These are phyloP conservation scores for Metschnikowia colocasiae DNA, from an alignment of 805 yeast species.

Conservation along the genomic window DNA sequence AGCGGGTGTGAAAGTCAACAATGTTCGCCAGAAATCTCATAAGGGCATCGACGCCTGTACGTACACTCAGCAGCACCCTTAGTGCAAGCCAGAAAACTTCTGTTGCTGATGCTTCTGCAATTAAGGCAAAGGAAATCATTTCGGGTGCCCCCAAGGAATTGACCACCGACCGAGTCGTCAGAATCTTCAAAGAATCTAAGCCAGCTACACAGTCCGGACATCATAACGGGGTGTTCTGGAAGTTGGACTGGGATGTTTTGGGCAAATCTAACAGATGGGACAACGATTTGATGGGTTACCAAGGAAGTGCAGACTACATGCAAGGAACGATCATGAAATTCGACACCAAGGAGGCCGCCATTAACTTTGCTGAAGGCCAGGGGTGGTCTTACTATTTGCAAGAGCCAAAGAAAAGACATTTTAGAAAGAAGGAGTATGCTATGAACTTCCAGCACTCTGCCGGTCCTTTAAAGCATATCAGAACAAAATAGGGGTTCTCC, in stretches of 20 bases:
- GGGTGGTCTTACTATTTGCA: slow-evolving; percentile 83
- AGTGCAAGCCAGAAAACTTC: slow-evolving; percentile 23
- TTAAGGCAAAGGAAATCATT: slow-evolving; percentile 50
- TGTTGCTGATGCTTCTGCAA: slow-evolving; percentile 23
- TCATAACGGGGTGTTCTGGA: slow-evolving; percentile 58
- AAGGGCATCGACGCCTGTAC: slow-evolving; percentile 21
- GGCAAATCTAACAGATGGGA: slow-evolving; percentile 84
- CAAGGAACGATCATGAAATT: slow-evolving; percentile 75
- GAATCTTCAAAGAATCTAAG: slow-evolving; percentile 73
- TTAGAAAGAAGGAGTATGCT: slow-evolving; percentile 72
- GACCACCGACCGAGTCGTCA: slow-evolving; percentile 58
- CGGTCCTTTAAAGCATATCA: slow-evolving; percentile 72
- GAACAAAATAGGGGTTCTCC: slow-evolving; percentile 55
- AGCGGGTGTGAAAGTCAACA: background rate
- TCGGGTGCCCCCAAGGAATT: slow-evolving; percentile 78
- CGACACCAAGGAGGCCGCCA: slow-evolving; percentile 71
- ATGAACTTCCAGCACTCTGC: slow-evolving; percentile 64
- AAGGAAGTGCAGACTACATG: slow-evolving; percentile 75
- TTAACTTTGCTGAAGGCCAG: slow-evolving; percentile 74
- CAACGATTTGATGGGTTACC: slow-evolving; percentile 84
- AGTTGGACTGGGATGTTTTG: slow-evolving; percentile 77
- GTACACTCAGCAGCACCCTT: slow-evolving; percentile 24
- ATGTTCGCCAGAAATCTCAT: slow-evolving; percentile 26
- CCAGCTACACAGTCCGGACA: slow-evolving; percentile 78
- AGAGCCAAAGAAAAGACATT: slow-evolving; percentile 73